Evolutionary conservation across 2,329 filamentous ascomycete genomes (phyloP).

Genomic region (Eutypella sp.): DNA sequence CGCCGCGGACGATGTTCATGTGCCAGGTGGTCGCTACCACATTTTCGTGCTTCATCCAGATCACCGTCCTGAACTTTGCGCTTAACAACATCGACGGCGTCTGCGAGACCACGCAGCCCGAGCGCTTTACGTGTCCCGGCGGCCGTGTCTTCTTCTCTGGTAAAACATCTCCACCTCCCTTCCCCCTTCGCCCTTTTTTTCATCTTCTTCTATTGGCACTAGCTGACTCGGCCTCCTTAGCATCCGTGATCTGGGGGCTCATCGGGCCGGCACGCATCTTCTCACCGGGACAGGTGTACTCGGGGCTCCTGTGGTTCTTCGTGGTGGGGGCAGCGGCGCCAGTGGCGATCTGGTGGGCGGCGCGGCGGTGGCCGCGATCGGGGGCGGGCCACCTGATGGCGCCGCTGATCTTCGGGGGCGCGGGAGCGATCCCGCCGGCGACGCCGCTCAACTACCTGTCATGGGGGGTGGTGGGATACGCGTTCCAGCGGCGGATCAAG

Average conservation of each 20-base stretch:
- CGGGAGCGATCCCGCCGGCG: slow-evolving; percentile 56
- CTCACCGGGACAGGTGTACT: slow-evolving; percentile 58
- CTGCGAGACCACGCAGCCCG: slow-evolving; percentile 52
- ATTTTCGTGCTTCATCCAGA: slow-evolving; percentile 62
- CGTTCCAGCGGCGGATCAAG: slow-evolving; percentile 67
- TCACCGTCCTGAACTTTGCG: slow-evolving; percentile 58
- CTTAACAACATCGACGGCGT: slow-evolving; percentile 58
- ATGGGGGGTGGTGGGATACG: slow-evolving; percentile 67
- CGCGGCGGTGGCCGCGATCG: slow-evolving; percentile 47
- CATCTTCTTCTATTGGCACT: background rate
- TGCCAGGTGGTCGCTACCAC: slow-evolving; percentile 62
- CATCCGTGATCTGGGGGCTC: slow-evolving; percentile 64
- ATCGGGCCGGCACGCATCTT: slow-evolving; percentile 61
- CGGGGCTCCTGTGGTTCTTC: slow-evolving; percentile 56
- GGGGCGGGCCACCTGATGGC: slow-evolving; percentile 51
- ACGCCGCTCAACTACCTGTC: slow-evolving; percentile 69
- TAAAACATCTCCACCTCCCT: no score
- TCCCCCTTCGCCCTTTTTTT: background rate
- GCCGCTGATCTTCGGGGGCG: slow-evolving; percentile 58
- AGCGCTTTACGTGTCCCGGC: slow-evolving; percentile 60
- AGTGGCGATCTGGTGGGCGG: slow-evolving; percentile 44
- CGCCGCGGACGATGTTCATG: slow-evolving; percentile 62
- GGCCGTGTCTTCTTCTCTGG: slow-evolving; percentile 60
- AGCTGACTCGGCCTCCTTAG: slow-evolving; percentile 27
- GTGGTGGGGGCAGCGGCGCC: slow-evolving; percentile 49